Evolutionary conservation across 192 early-diverging fungal genomes (phyloP).

Genomic region (Physocladia obscura): DNA sequence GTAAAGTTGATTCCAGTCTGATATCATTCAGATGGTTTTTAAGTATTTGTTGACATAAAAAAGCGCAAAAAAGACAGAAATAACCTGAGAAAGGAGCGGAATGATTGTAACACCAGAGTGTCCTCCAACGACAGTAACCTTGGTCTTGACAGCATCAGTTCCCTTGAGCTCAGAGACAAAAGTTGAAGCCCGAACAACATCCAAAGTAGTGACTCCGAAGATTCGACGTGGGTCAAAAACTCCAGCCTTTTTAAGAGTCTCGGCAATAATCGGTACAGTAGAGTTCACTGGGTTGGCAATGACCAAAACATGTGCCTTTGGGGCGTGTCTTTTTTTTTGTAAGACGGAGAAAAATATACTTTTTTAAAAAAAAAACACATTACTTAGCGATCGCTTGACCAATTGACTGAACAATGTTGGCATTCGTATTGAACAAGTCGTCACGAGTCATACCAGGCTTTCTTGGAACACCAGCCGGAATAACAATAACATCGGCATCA

Average conservation of each 20-base stretch:
- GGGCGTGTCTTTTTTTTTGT: slow-evolving; percentile 57
- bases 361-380: slow-evolving; percentile 23
- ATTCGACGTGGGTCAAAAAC: slow-evolving; percentile 86
- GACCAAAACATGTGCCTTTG: slow-evolving; percentile 82
- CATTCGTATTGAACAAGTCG: slow-evolving; percentile 71
- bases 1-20: slow-evolving; percentile 68
- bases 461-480: slow-evolving; percentile 66
- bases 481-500: slow-evolving; percentile 58
- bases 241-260: slow-evolving; percentile 86
- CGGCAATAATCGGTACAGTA: slow-evolving; percentile 92
- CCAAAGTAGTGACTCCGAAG: slow-evolving; percentile 93
- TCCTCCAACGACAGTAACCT: slow-evolving; percentile 85
- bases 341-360: slow-evolving; percentile 21
- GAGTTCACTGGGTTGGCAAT: slow-evolving; percentile 99
- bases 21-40: neutral
- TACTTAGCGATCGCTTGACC: slow-evolving; percentile 60
- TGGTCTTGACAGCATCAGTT: slow-evolving; percentile 66
- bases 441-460: slow-evolving; percentile 75
- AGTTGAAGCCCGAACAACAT: slow-evolving; percentile 89
- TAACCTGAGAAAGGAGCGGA: slow-evolving; percentile 78
- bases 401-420: slow-evolving; percentile 61
- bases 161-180: slow-evolving; percentile 82
- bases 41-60: slow-evolving; percentile 11
- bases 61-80: slow-evolving; percentile 1
- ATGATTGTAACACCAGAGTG: slow-evolving; percentile 96